Conservation (phyloP, 1,284 basidiomycete species). For the Coniferiporia weirii region DNA sequence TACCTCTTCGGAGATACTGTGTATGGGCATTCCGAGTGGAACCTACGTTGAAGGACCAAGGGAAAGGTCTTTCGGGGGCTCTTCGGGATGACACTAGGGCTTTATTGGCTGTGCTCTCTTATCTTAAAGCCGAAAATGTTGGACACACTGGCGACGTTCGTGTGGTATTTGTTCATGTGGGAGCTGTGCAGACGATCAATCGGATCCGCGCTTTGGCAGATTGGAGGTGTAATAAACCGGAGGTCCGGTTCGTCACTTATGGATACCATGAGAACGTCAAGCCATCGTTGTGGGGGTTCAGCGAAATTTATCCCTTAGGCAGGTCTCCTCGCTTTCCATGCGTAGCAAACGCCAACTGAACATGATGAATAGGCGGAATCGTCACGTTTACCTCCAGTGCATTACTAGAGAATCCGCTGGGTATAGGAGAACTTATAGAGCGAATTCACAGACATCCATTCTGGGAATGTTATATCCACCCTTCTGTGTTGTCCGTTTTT, state of each 20-base stretch:
- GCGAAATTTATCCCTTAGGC: constrained; percentile 64
- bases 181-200: constrained; percentile 43
- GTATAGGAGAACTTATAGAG: constrained; percentile 17
- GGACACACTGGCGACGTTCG: constrained; percentile 35
- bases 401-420: constrained; percentile 19
- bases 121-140: constrained; percentile 34
- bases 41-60: constrained; percentile 23
- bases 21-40: constrained; percentile 32
- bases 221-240: constrained; percentile 36
- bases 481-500: constrained; percentile 28
- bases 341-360: not conserved
- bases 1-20: constrained; percentile 32
- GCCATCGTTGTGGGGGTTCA: constrained; percentile 49
- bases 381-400: constrained; percentile 22
- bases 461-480: constrained; percentile 18
- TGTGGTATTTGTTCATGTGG: constrained; percentile 61
- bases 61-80: constrained; percentile 29
- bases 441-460: constrained; percentile 10
- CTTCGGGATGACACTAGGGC: constrained; percentile 40
- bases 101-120: constrained; percentile 41
- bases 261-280: constrained; percentile 51
- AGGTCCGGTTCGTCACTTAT: constrained; percentile 58
- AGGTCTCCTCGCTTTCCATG: constrained; percentile 1
- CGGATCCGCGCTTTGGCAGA: constrained; percentile 43
- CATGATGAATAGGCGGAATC: constrained; percentile 21